Percentiles rank a stretch among this genome's conserved stretches.
Conservation (phyloP, 495 filamentous ascomycete genomes). For the Oleoguttula mirabilis region DNA sequence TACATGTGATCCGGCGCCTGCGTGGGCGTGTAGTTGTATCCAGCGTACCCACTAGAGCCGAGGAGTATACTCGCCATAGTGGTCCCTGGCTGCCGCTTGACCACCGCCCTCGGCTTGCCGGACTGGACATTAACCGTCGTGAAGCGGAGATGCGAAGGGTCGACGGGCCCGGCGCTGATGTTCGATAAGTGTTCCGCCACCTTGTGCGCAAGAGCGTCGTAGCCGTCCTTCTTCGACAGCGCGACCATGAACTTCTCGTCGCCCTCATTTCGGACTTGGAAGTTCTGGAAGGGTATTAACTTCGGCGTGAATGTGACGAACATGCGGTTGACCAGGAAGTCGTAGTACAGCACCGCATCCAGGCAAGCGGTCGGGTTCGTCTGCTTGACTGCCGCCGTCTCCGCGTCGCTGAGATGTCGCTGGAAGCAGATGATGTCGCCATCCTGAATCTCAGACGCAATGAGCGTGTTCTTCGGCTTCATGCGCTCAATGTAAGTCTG, state of each 20-base stretch:
- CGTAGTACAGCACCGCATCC: conserved; percentile 78
- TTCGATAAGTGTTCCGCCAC: conserved; percentile 61
- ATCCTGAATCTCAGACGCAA: conserved; percentile 87
- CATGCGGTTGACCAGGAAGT: conserved; percentile 77
- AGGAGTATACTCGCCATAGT: conserved; percentile 58
- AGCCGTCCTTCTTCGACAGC: conserved; percentile 75
- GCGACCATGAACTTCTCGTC: conserved; percentile 56
- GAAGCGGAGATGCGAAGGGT: conserved; percentile 76
- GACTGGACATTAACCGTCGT: conserved; percentile 64
- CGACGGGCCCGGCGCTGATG: conserved; percentile 31
- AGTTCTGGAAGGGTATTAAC: conserved; percentile 25
- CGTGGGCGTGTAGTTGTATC: conserved; percentile 39
- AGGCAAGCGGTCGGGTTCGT: conserved; percentile 34
- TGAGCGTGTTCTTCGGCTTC: conserved; percentile 78
- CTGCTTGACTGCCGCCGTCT: conserved; percentile 31
- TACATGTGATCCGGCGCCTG: conserved; percentile 66
- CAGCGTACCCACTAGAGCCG: conserved; percentile 45
- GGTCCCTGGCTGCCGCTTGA: conserved; percentile 57
- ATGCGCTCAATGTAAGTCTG: conserved; percentile 91
- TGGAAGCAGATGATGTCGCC: conserved; percentile 97
- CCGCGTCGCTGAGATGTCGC: conserved; percentile 48
- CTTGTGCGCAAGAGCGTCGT: conserved; percentile 78
- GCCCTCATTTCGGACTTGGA: conserved; percentile 22
- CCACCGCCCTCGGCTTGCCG: conserved; percentile 57
- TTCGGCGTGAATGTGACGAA: conserved; percentile 56